Conservation (phyloP, 1,139 yeast genomes). For the Nakaseomyces glabratus region DNA sequence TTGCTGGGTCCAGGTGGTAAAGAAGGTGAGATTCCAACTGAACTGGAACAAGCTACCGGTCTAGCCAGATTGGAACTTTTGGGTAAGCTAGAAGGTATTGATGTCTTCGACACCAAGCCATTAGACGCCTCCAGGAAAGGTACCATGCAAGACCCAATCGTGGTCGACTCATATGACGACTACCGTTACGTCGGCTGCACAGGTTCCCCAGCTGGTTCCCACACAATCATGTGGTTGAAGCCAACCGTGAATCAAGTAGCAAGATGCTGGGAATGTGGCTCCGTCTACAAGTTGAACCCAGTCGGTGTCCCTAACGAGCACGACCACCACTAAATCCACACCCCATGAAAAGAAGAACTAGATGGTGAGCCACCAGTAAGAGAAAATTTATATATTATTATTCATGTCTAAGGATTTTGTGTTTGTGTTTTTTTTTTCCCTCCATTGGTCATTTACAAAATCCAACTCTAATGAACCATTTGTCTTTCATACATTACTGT, state of each 20-base stretch:
- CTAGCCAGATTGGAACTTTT: conserved; percentile 91
- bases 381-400: no score
- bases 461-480: no score
- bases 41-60: conserved; percentile 96
- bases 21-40: conserved; percentile 79
- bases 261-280: conserved; percentile 99
- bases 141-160: conserved; percentile 76
- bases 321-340: conserved; percentile 22
- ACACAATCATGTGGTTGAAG: conserved; percentile 87
- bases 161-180: conserved; percentile 85
- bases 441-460: no score
- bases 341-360: no score
- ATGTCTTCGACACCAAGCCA: conserved; percentile 85
- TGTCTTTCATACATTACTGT: no score
- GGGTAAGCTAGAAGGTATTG: conserved; percentile 94
- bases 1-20: conserved; percentile 88
- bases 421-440: no score
- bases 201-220: conserved; percentile 91
- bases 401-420: no score
- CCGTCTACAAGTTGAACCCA: conserved; percentile 81
- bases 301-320: conserved; percentile 72
- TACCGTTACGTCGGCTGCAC: conserved; percentile 96
- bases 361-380: no score
- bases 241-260: conserved; percentile 76
- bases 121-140: conserved; percentile 84